Percentiles rank a stretch among this genome's conserved stretches.
These are phyloP conservation scores for Cladorrhinum samala DNA, from an alignment of 495 filamentous ascomycete genomes.

Conservation along the genomic window DNA sequence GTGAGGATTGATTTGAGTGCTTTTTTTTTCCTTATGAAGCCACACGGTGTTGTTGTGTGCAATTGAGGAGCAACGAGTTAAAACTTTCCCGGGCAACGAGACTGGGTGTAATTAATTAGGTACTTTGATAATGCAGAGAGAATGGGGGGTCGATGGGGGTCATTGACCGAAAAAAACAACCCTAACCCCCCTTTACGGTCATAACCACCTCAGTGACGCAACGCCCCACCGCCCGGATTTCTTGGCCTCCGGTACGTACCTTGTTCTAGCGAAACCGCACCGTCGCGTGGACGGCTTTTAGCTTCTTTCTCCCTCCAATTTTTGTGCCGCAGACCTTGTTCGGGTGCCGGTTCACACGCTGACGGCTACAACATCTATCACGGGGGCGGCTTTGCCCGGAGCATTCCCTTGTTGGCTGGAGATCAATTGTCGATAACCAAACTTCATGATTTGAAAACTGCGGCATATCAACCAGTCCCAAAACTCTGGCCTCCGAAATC, in stretches of 20 bases:
- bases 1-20: too few relatives aligned
- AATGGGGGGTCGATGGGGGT: not conserved
- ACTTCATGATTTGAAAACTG: too few relatives aligned
- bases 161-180: not conserved
- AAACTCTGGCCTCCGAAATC: not conserved
- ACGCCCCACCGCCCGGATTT: not conserved
- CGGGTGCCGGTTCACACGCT: not conserved
- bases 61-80: too few relatives aligned
- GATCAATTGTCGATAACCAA: not conserved
- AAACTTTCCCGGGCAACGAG: too few relatives aligned
- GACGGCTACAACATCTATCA: not conserved
- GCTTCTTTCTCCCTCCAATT: not conserved
- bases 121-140: too few relatives aligned
- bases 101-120: too few relatives aligned
- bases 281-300: not conserved
- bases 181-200: not conserved
- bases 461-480: conserved; percentile 1
- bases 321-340: not conserved
- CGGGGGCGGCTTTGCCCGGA: not conserved
- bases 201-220: not conserved
- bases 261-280: not conserved
- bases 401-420: not conserved
- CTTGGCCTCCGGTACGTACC: not conserved
- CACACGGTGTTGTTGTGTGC: too few relatives aligned
- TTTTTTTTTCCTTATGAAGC: too few relatives aligned